Conservation (phyloP, 805 yeast genomes). For the Wickerhamomyces rabaulensis region DNA sequence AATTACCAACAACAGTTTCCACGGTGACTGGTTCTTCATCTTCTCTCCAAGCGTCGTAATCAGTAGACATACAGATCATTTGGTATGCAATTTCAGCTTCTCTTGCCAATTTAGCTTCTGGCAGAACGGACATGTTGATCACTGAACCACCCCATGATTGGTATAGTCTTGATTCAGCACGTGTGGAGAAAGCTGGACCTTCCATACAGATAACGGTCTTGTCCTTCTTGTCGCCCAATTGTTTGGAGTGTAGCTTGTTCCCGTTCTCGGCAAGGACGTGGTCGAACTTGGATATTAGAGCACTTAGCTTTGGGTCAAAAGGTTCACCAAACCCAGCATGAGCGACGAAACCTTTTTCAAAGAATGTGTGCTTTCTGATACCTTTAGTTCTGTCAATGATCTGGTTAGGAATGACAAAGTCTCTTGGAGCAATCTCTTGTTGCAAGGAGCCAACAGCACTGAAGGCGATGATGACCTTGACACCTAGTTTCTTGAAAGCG, state of each 20-base stretch:
- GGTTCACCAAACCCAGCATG: slow-evolving; percentile 98
- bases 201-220: slow-evolving; percentile 94
- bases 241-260: slow-evolving; percentile 60
- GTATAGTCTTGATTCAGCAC: slow-evolving; percentile 92
- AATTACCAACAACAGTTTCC: slow-evolving; percentile 91
- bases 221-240: slow-evolving; percentile 57
- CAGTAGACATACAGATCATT: slow-evolving; percentile 98
- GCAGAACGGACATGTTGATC: slow-evolving; percentile 94
- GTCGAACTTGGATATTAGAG: slow-evolving; percentile 54
- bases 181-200: slow-evolving; percentile 95
- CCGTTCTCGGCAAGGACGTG: slow-evolving; percentile 46
- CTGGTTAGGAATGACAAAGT: slow-evolving; percentile 95
- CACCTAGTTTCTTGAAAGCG: slow-evolving; percentile 84
- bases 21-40: slow-evolving; percentile 95
- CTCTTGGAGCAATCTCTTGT: slow-evolving; percentile 85
- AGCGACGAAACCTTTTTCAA: slow-evolving; percentile 87
- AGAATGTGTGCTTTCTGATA: slow-evolving; percentile 79
- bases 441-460: slow-evolving; percentile 95
- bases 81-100: slow-evolving; percentile 97
- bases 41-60: slow-evolving; percentile 98
- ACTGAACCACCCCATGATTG: slow-evolving; percentile 87
- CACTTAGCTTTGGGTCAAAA: slow-evolving; percentile 70
- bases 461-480: slow-evolving; percentile 83
- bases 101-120: slow-evolving; percentile 95
- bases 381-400: slow-evolving; percentile 97